Base-by-base conservation (phyloP, 352 stramenopile genomes). In the Globisporangium sylvaticum region DNA sequence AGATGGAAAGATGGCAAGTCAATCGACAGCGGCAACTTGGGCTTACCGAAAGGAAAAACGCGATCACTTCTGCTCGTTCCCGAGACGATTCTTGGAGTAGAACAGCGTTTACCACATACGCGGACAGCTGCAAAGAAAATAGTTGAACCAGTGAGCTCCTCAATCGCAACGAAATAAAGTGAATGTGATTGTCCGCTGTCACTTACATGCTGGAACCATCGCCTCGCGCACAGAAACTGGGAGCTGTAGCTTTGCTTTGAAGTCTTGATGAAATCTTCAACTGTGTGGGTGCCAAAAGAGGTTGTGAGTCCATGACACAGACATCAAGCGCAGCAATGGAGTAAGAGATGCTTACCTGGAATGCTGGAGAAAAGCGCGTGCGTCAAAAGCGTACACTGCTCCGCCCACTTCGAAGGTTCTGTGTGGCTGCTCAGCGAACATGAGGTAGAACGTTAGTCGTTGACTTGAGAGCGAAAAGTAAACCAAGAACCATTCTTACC, bases 131-230 rank as follows among this genome's bases (percentile, higher is more conserved):
- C 15, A 32, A 14, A 64, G 20, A 50, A 37, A 50, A 50, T 1
- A 57, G 27, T n/a, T 25, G 9, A 4, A 7, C 1, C 4, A 31
- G 54, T 71, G 44, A 71, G 25, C 4, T 31, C 34, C 24, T 39
- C 24, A 32, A 34, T 22, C 57, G 4, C 22, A 20, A 34, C 46
- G n/a, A 56, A 9, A 55, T 14, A 20, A 18, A 25, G 34, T 37
- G 8, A 15, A 60, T 46, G 22, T 59, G 29, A n/a, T 25, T 25
- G 8, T 8, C 42, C n/a, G 10, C 20, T 31, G n/a, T 4, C 31
- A 72, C 83, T 18, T 79, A 96, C 88, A 67, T 96, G 85, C 61
- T 95, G 87, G 64, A 95, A 95, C 87, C 87, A 96, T 10, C 80
- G 83, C 61, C 88, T 92, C 22, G 84, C 80, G 34, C 73, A 78